Evolutionary conservation across 371 early-diverging fungal species (phyloP), one percentile per base, ranked within the genome.

Genomic region (Lichtheimia hyalospora): DNA sequence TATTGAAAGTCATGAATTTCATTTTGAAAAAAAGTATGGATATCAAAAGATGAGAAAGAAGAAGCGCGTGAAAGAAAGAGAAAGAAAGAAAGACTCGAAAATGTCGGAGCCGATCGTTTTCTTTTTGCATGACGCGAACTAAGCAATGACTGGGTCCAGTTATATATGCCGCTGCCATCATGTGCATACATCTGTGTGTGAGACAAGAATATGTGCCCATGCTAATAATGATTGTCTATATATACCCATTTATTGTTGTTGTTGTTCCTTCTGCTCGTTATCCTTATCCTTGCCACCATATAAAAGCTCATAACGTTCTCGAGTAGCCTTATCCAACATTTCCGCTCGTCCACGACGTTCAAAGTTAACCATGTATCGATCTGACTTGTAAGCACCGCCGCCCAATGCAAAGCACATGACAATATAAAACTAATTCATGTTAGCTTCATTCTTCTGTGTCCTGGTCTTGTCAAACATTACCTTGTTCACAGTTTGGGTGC

Each of bases 271-370:
- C 42, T 55, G 6, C 40, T 43, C 58, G 18, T 23, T 25, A 18
- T 48, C 58, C 15, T 68, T 55, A 28, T 62, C 62, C 21, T 61
- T 60, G 48, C 64, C 59, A 24, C 78, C 81, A 44, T 81, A 77
- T 49, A 81, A 50, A 3, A 77, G 23, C 39, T 81, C 76, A 20
- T 77, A 77, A 52, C 78, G 57, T 59, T 67, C 68, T 58, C 74
- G 73, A 3, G 73, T 74, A 3, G 74, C 67, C 42, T 68, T 72
- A 41, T 75, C 78, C 24, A 81, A 66, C 46, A 70, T 61, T 18
- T 73, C 68, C 39, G 73, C 75, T 58, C 81, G 72, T 40, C 81
- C 81, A 58, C 81, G 74, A 54, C 81, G 78, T 58, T 81, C 81
- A 62, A 64, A 81, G 28, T 81, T 67, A 13, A 81, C 76, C 78